These are phyloP conservation scores for Kwoniella dendrophila DNA, from an alignment of 768 basidiomycete genomes.

Conservation along the genomic window DNA sequence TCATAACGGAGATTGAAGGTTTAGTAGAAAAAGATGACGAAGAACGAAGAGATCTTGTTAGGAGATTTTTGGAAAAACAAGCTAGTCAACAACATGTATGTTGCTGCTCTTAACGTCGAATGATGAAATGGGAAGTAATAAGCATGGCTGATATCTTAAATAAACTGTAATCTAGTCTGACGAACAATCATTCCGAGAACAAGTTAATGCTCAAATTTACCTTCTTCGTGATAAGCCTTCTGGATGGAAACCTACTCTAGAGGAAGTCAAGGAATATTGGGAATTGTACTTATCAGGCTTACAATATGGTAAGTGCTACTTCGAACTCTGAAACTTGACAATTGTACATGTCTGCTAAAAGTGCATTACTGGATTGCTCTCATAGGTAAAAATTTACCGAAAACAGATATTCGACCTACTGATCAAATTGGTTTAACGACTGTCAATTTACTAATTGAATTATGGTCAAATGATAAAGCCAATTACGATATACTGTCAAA, in stretches of 20 bases:
- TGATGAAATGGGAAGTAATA: too few species aligned
- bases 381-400: constrained; percentile 34
- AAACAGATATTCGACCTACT: constrained; percentile 40
- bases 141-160: constrained; percentile 5
- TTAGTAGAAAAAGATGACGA: constrained; percentile 16
- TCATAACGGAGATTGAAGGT: constrained; percentile 40
- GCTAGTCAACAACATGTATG: constrained; percentile 21
- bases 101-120: constrained; percentile 8
- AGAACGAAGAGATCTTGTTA: not conserved
- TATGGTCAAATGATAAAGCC: constrained; percentile 12
- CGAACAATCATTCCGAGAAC: constrained; percentile 21
- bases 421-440: constrained; percentile 33
- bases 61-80: constrained; percentile 11
- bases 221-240: constrained; percentile 15
- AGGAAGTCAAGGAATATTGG: constrained; percentile 30
- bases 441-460: constrained; percentile 16
- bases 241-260: constrained; percentile 20
- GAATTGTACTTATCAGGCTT: constrained; percentile 32
- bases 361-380: not conserved
- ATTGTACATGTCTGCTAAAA: too few species aligned
- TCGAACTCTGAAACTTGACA: too few species aligned
- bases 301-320: constrained; percentile 35
- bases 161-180: constrained; percentile 24
- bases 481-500: constrained; percentile 7
- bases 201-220: constrained; percentile 24